Base-by-base conservation (phyloP, 345 rosid species). In the Combretum micranthum region DNA sequence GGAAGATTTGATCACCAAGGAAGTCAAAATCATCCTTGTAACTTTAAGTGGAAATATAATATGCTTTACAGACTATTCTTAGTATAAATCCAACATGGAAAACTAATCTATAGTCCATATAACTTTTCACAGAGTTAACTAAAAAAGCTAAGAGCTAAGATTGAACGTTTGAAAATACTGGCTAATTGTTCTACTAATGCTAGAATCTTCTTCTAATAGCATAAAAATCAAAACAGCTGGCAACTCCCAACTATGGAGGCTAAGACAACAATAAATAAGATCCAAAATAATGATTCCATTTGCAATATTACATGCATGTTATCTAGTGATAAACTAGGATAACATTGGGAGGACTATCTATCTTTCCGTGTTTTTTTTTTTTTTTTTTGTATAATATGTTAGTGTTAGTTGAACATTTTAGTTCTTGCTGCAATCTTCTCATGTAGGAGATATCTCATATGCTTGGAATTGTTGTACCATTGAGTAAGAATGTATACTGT, bases 131-230 rank as follows among this genome's bases (percentile, higher is more conserved):
- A 94, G 99, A 93, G 22, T 65, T 94, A 57, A 94, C 87, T 49
- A 95, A 90, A 20, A n/a, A 86, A 93, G 15, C 64, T 94, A 57
- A 94, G 81, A 69, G 99, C 87, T 56, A 96, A 94, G 71, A 94
- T 90, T n/a, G 62, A 90, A 85, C 77, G 97, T 82, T 71, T 80
- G 90, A 94, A 94, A 73, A 63, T 77, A 12, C 45, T 82, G 67
- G 87, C 97, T 2, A 90, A 88, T 53, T 90, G 87, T 68, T 44
- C 66, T 23, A 56, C 87, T 19, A 85, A 87, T 42, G 92, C 90
- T 74, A 86, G 78, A 58, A 60, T 72, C 73, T 87, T 88, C 65
- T 72, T 72, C n/a, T 70, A 74, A 60, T 88, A 83, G 72, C 97
- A 79, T 49, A 81, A 73, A 59, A n/a, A n/a, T n/a, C n/a, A n/a